Conservation (phyloP, 805 yeast genomes). For the Yamadazyma scolyti region DNA sequence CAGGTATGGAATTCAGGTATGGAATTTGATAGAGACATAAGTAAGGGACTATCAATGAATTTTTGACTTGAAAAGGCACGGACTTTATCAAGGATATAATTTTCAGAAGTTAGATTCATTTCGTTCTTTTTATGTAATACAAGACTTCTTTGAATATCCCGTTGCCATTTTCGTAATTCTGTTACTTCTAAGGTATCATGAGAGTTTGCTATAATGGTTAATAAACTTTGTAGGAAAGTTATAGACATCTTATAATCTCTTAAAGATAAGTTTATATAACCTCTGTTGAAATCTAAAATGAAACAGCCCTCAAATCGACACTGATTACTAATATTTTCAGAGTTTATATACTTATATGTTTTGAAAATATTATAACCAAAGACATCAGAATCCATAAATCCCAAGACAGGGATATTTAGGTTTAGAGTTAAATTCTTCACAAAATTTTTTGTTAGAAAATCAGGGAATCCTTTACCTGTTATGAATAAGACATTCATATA, state of each 20-base stretch:
- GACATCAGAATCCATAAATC: slow-evolving; percentile 62
- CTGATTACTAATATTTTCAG: slow-evolving; percentile 1
- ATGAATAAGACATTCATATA: slow-evolving; percentile 23
- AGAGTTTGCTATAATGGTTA: slow-evolving; percentile 1
- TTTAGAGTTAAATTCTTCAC: slow-evolving; percentile 20
- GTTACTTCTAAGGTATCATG: background rate
- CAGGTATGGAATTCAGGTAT: too few species aligned
- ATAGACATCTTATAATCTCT: slow-evolving; percentile 19
- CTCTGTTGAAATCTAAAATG: slow-evolving; percentile 33
- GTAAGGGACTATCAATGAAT: too few species aligned
- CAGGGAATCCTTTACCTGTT: slow-evolving; percentile 72
- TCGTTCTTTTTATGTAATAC: slow-evolving; percentile 53
- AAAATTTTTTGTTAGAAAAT: slow-evolving; percentile 46
- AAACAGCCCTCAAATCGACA: slow-evolving; percentile 34
- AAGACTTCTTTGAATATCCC: slow-evolving; percentile 54
- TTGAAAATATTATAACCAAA: slow-evolving; percentile 55
- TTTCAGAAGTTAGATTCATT: too few species aligned
- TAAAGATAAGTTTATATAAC: slow-evolving; percentile 18
- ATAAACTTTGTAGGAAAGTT: slow-evolving; percentile 8
- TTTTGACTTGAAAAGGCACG: too few species aligned
- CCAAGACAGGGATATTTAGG: slow-evolving; percentile 33
- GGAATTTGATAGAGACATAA: too few species aligned
- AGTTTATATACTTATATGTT: slow-evolving; percentile 24
- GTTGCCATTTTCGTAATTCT: slow-evolving; percentile 17
- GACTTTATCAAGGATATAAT: too few species aligned